Evolutionary conservation across 2,329 filamentous ascomycete genomes (phyloP).

Genomic region (Aurifilum marmelostoma): DNA sequence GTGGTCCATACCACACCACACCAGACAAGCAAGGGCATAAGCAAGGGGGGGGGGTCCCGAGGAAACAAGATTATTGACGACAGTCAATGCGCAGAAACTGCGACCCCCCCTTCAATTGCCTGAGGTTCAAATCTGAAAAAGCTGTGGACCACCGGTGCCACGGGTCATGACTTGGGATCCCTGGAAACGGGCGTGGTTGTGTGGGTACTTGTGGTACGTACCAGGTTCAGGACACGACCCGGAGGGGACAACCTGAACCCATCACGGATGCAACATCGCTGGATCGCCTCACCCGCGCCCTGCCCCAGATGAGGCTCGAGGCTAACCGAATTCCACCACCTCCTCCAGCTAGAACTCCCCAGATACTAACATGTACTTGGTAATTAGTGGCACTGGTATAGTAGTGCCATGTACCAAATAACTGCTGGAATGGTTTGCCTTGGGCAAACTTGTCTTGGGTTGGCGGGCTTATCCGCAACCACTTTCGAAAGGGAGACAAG

Average conservation of each 20-base stretch:
- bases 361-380: too few relatives aligned
- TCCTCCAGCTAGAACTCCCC: constrained; percentile 12
- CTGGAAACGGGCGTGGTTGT: neutral
- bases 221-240: constrained; percentile 10
- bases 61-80: neutral
- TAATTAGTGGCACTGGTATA: too few relatives aligned
- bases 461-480: neutral
- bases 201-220: neutral
- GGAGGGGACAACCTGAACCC: constrained; percentile 17
- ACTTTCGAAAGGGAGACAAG: neutral
- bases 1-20: neutral
- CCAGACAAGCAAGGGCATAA: neutral
- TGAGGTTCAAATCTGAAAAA: constrained; percentile 1
- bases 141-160: constrained; percentile 5
- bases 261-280: constrained; percentile 23
- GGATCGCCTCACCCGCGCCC: constrained; percentile 27
- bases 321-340: constrained; percentile 20
- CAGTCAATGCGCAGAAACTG: constrained; percentile 10
- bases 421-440: neutral
- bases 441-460: neutral
- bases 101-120: neutral
- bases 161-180: constrained; percentile 14
- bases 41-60: constrained; percentile 10
- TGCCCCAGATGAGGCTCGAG: constrained; percentile 26
- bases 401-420: neutral